These are phyloP conservation scores for Talaromyces verruculosus DNA, from an alignment of 2,329 filamentous ascomycete species.

Conservation along the genomic window DNA sequence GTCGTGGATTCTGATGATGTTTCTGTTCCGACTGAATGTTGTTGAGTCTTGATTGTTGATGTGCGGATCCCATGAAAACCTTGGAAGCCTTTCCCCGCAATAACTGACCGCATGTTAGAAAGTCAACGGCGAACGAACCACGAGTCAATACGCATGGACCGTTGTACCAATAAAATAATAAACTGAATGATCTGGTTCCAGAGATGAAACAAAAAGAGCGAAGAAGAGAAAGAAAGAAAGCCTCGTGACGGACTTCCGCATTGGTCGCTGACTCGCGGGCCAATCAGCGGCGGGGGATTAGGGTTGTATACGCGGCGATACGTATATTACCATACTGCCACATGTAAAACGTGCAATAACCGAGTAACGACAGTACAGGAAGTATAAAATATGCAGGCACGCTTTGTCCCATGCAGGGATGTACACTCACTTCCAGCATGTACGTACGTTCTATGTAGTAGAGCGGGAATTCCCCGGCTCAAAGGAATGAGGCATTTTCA, in stretches of 20 bases:
- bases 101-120: background rate
- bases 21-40: background rate
- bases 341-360: background rate
- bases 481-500: slow-evolving; percentile 15
- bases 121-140: background rate
- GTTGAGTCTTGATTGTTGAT: background rate
- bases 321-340: background rate
- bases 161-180: background rate
- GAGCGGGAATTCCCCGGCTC: background rate
- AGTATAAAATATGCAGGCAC: background rate
- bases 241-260: slow-evolving; percentile 11
- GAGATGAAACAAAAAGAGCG: background rate
- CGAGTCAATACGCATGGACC: background rate
- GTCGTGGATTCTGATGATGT: background rate
- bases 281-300: background rate
- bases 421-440: background rate
- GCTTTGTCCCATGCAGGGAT: slow-evolving; percentile 10
- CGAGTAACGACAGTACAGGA: background rate
- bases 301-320: background rate
- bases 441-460: background rate
- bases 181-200: background rate
- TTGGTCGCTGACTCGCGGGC: slow-evolving; percentile 1
- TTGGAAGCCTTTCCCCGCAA: background rate
- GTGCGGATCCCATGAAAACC: background rate
- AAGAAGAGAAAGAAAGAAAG: background rate